Evolutionary conservation across 1,139 yeast species (phyloP).

Genomic region (Candida anutae): DNA sequence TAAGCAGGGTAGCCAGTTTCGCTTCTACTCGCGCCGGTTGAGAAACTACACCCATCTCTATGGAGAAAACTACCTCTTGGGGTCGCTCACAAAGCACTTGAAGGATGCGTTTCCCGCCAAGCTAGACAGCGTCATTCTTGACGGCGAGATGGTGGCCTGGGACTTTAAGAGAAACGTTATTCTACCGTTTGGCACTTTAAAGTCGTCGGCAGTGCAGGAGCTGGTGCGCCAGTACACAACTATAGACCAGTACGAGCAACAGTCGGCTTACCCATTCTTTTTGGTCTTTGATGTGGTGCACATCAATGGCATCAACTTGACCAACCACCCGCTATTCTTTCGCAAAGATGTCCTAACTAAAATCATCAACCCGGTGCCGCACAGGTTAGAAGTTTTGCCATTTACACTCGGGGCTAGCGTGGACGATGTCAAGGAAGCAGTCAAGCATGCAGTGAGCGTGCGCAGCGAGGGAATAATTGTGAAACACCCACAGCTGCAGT

Average conservation of each 20-base stretch:
- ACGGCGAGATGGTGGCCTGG: slow-evolving; percentile 93
- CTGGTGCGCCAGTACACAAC: slow-evolving; percentile 36
- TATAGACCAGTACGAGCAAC: slow-evolving; percentile 28
- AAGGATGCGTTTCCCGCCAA: slow-evolving; percentile 33
- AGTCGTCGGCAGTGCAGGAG: slow-evolving; percentile 57
- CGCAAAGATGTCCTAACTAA: slow-evolving; percentile 47
- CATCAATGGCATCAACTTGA: slow-evolving; percentile 57
- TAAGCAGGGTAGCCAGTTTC: slow-evolving; percentile 40
- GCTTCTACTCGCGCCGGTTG: slow-evolving; percentile 62
- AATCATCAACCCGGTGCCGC: slow-evolving; percentile 41
- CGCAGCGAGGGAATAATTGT: slow-evolving; percentile 80
- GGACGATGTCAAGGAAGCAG: slow-evolving; percentile 46
- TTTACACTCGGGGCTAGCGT: slow-evolving; percentile 36
- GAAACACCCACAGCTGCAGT: slow-evolving; percentile 55
- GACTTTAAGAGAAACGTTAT: slow-evolving; percentile 54
- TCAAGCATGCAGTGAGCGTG: slow-evolving; percentile 50
- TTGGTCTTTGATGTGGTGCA: slow-evolving; percentile 67
- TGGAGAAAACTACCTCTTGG: slow-evolving; percentile 54
- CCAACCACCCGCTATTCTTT: slow-evolving; percentile 44
- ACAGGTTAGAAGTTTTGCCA: slow-evolving; percentile 51
- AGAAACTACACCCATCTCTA: slow-evolving; percentile 69
- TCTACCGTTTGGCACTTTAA: slow-evolving; percentile 74
- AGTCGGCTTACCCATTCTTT: slow-evolving; percentile 50
- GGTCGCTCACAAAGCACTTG: slow-evolving; percentile 55
- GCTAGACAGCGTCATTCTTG: slow-evolving; percentile 52